Conservation (phyloP, 441 rosid genomes). For the Arabidopsis lyrata region DNA sequence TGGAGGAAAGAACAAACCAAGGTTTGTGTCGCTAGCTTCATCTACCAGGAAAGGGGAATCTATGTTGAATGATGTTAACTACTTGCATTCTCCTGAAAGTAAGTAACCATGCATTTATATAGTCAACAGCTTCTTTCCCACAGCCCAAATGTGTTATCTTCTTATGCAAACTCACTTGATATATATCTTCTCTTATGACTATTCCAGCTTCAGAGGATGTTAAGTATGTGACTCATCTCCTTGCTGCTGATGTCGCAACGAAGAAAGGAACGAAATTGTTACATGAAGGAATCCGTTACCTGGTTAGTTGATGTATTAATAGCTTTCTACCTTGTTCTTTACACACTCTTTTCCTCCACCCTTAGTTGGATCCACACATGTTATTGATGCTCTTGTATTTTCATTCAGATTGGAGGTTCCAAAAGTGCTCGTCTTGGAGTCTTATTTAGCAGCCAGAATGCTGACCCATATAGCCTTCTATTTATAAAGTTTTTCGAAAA, state of each 20-base stretch:
- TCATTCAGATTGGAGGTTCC: conserved; percentile 80
- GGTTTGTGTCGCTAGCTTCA: conserved; percentile 72
- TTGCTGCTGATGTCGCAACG: conserved; percentile 76
- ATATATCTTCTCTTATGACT: conserved; percentile 38
- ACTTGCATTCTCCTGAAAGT: conserved; percentile 94
- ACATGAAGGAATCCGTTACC: conserved; percentile 87
- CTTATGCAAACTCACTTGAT: conserved; percentile 40
- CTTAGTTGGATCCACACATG: conserved; percentile 26
- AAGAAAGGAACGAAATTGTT: conserved; percentile 85
- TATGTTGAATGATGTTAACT: conserved; percentile 69
- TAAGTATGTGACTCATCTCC: conserved; percentile 98
- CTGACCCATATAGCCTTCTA: conserved; percentile 63
- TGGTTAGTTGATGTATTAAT: conserved; percentile 58
- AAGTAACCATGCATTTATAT: conserved; percentile 48
- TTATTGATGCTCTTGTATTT: conserved; percentile 43
- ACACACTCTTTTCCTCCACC: conserved; percentile 24
- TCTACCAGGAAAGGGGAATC: conserved; percentile 66
- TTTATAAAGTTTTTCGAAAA: conserved; percentile 73
- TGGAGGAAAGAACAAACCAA: conserved; percentile 74
- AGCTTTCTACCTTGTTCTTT: conserved; percentile 29
- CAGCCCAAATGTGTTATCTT: conserved; percentile 34
- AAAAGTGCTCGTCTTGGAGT: conserved; percentile 87
- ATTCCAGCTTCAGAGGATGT: conserved; percentile 78
- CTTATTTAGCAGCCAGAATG: conserved; percentile 65
- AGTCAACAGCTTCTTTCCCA: conserved; percentile 27